These are phyloP conservation scores for Alternaria postmessia DNA, from an alignment of 2,329 filamentous ascomycete species.

Conservation along the genomic window DNA sequence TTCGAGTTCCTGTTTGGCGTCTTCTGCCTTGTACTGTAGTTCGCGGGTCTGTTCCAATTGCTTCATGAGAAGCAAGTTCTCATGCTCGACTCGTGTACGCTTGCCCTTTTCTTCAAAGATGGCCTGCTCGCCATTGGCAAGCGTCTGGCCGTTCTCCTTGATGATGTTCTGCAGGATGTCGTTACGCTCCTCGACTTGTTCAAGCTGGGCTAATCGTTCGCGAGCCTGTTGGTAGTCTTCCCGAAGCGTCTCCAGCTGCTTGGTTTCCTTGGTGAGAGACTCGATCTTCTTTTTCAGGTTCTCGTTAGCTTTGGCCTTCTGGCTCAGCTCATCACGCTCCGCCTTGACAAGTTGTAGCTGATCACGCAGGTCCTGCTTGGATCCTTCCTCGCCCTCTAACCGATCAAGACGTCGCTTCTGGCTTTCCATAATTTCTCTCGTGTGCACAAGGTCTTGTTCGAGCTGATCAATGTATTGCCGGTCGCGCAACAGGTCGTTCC, in stretches of 20 bases:
- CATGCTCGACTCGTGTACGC: conserved; percentile 58
- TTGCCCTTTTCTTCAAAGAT: conserved; percentile 61
- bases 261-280: conserved; percentile 58
- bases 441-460: conserved; percentile 56
- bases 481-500: conserved; percentile 55
- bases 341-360: conserved; percentile 59
- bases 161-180: conserved; percentile 59
- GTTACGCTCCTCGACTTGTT: conserved; percentile 55
- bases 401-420: conserved; percentile 57
- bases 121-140: conserved; percentile 60
- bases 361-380: conserved; percentile 59
- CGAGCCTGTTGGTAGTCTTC: conserved; percentile 56
- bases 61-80: conserved; percentile 56
- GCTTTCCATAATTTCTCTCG: conserved; percentile 55
- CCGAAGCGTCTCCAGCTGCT: conserved; percentile 52
- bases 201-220: conserved; percentile 56
- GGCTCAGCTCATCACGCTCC: conserved; percentile 59
- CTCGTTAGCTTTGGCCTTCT: conserved; percentile 60
- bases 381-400: conserved; percentile 52
- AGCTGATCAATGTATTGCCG: conserved; percentile 60
- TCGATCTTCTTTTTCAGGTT: conserved; percentile 64
- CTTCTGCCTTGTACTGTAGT: conserved; percentile 57
- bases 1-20: conserved; percentile 58
- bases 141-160: conserved; percentile 59
- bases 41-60: conserved; percentile 58